These are phyloP conservation scores for Dactylellina leptospora DNA, from an alignment of 2,329 filamentous ascomycete genomes.

Conservation along the genomic window DNA sequence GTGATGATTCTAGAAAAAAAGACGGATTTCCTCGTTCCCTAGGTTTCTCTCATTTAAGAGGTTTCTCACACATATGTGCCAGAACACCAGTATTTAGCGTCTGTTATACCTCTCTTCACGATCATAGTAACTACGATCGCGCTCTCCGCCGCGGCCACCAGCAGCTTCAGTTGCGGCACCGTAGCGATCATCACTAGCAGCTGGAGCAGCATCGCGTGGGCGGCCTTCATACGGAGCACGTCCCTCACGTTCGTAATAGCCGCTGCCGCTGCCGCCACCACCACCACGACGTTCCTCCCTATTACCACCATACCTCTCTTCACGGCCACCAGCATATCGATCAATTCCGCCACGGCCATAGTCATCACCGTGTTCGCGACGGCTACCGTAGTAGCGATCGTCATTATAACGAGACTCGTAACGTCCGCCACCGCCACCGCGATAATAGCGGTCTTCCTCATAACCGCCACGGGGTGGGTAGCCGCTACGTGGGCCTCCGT, in stretches of 20 bases:
- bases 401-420: slow-evolving; percentile 68
- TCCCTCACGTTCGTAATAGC: slow-evolving; percentile 67
- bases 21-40: slow-evolving; percentile 21
- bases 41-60: slow-evolving; percentile 24
- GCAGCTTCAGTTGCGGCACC: slow-evolving; percentile 57
- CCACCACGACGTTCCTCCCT: slow-evolving; percentile 54
- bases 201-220: slow-evolving; percentile 59
- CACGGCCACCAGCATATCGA: slow-evolving; percentile 62
- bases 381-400: slow-evolving; percentile 62
- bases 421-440: slow-evolving; percentile 61
- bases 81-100: slow-evolving; percentile 50
- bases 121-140: slow-evolving; percentile 63
- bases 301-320: slow-evolving; percentile 62
- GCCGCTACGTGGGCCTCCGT: slow-evolving; percentile 62
- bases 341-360: slow-evolving; percentile 62
- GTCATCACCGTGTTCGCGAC: slow-evolving; percentile 47
- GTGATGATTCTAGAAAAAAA: slow-evolving; percentile 12
- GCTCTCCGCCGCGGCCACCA: slow-evolving; percentile 59
- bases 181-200: slow-evolving; percentile 57
- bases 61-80: slow-evolving; percentile 48
- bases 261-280: slow-evolving; percentile 60
- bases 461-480: slow-evolving; percentile 61
- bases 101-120: slow-evolving; percentile 56
- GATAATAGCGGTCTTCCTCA: slow-evolving; percentile 62
- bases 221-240: slow-evolving; percentile 56